These are phyloP conservation scores for Tripterygium wilfordii DNA, from an alignment of 177 flowering plant species.

Conservation along the genomic window DNA sequence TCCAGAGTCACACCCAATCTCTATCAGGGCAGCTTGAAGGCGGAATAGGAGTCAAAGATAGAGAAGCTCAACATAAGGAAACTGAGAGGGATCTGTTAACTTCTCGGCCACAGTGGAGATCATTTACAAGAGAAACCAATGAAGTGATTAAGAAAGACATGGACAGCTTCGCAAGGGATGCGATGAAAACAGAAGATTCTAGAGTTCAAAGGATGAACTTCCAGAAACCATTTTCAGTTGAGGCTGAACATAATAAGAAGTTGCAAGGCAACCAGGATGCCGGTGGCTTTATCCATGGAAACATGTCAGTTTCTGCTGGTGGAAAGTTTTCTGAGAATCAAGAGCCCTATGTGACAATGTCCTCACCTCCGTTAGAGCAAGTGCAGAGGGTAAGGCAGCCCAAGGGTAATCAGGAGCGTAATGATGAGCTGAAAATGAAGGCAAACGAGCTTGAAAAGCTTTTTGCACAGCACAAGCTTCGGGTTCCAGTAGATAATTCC, in stretches of 20 bases:
- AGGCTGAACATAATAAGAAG: conserved; percentile 42
- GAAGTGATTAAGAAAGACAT: conserved; percentile 29
- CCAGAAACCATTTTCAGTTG: conserved; percentile 39
- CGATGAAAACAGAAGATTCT: conserved; percentile 30
- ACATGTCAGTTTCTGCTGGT: conserved; percentile 18
- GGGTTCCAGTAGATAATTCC: conserved; percentile 71
- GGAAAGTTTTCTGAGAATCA: conserved; percentile 25
- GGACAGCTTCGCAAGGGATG: conserved; percentile 18
- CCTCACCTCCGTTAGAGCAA: conserved; percentile 34
- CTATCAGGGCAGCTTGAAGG: conserved; percentile 28
- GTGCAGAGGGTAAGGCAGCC: conserved; percentile 62
- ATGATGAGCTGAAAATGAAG: conserved; percentile 86
- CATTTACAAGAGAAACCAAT: conserved; percentile 23
- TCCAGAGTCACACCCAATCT: conserved; percentile 29
- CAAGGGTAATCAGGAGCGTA: conserved; percentile 80
- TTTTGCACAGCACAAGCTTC: conserved; percentile 87
- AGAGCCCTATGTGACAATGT: conserved; percentile 21
- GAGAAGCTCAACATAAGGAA: conserved; percentile 22
- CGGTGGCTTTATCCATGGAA: conserved; percentile 17
- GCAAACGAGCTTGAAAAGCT: conserved; percentile 96
- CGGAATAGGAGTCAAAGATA: conserved; percentile 22
- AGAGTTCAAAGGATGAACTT: conserved; percentile 36
- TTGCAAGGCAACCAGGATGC: conserved; percentile 30
- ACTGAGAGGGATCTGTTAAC: conserved; percentile 24
- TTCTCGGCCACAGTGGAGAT: conserved; percentile 25